These are phyloP conservation scores for Puccinia polysora DNA, from an alignment of 1,284 basidiomycete species.

Conservation along the genomic window DNA sequence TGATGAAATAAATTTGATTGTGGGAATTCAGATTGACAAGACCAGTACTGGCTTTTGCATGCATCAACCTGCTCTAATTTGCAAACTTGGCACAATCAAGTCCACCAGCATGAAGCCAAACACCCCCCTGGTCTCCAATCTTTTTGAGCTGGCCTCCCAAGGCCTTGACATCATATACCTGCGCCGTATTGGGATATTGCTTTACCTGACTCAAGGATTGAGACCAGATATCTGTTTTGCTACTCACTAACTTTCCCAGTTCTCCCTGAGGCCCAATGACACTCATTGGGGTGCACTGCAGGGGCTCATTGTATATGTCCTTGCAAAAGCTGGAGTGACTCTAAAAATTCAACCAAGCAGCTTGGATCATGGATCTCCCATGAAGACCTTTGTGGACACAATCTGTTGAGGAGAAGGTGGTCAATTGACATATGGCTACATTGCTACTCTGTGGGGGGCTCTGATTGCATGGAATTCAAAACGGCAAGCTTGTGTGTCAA, in stretches of 20 bases:
- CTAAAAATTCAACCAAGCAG: too few species aligned
- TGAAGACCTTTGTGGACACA: constrained; percentile 1
- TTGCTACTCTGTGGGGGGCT: not conserved
- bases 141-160: not conserved
- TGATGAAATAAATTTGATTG: not conserved
- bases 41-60: not conserved
- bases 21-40: not conserved
- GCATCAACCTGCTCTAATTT: not conserved
- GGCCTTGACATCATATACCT: not conserved
- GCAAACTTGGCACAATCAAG: not conserved
- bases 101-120: not conserved
- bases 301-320: constrained; percentile 1
- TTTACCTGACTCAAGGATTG: not conserved
- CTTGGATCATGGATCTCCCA: not conserved
- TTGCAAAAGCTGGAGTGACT: not conserved
- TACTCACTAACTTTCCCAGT: not conserved
- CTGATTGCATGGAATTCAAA: constrained; percentile 15
- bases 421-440: not conserved
- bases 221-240: constrained; percentile 7
- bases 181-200: not conserved
- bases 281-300: constrained; percentile 5
- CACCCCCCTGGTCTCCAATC: not conserved
- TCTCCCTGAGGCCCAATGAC: not conserved
- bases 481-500: not conserved
- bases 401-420: constrained; percentile 6